Evolutionary conservation across 495 filamentous ascomycete genomes (phyloP), one percentile per base, ranked within the genome.

Genomic region (Clohesyomyces aquaticus): DNA sequence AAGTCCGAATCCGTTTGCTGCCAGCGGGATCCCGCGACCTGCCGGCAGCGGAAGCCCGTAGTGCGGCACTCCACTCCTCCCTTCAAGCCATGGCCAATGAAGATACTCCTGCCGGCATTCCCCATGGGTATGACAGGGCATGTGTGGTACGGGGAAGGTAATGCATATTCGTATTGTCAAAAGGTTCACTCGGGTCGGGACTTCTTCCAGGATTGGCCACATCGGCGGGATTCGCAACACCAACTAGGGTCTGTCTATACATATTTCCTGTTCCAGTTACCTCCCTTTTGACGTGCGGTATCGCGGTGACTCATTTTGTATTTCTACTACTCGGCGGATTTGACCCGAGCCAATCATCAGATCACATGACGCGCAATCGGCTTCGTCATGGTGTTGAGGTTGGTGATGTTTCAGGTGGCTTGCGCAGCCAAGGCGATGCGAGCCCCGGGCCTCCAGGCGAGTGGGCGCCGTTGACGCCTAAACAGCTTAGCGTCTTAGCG

Each of bases 331-430:
- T n/a, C n/a, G n/a, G n/a, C n/a, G n/a, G n/a, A n/a, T n/a, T n/a
- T n/a, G n/a, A 38, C 32, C 32, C 18, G 11, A 19, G 52, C 32
- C 9, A 32, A 18, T n/a, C n/a, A n/a, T n/a, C n/a, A n/a, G n/a
- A 27, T 43, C 27, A 60, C 45, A 11, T 55, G 52, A 41, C 52
- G 35, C 19, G 19, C 25, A 23, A 49, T 2, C 12, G 22, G 18
- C 22, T 18, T 26, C 47, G 29, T 61, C 59, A 55, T 63, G 59
- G 59, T 63, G 59, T 63, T 63, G 59, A 63, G 59, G 59, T 63
- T 49, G 59, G 27, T 38, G 50, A 55, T 56, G 59, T 63, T 63
- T 63, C 59, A 63, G 49, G 49, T 22, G 50, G 52, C 49, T 52
- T 52, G 45, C 45, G 12, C 18, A 6, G 18, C 18, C 18, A n/a